These are phyloP conservation scores for Tuber umbilicatum DNA, from an alignment of 495 filamentous ascomycete genomes.

Conservation along the genomic window DNA sequence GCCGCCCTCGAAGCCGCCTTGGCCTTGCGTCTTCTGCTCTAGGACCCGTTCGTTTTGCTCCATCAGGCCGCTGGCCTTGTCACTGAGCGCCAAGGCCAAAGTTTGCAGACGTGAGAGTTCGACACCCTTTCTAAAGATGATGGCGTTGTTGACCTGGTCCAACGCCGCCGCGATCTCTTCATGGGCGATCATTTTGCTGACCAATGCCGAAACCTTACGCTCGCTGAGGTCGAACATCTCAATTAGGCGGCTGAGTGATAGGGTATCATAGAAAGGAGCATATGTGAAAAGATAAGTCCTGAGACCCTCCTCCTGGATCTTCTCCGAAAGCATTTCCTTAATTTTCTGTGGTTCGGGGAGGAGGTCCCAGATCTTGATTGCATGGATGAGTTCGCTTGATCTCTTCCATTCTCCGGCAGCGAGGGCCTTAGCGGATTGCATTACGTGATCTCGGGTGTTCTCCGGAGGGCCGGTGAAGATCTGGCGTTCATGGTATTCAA, in stretches of 20 bases:
- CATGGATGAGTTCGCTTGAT: slow-evolving; percentile 80
- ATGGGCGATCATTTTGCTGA: slow-evolving; percentile 99
- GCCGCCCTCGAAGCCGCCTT: slow-evolving; percentile 88
- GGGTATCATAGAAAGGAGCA: slow-evolving; percentile 96
- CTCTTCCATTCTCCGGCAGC: slow-evolving; percentile 98
- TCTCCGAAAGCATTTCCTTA: slow-evolving; percentile 91
- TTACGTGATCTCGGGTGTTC: slow-evolving; percentile 97
- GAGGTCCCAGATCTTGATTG: slow-evolving; percentile 99
- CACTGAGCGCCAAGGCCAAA: slow-evolving; percentile 82
- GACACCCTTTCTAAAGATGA: slow-evolving; percentile 99
- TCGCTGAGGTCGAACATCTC: slow-evolving; percentile 91
- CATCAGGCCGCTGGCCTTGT: slow-evolving; percentile 92
- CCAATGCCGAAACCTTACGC: slow-evolving; percentile 84
- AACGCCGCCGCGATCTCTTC: slow-evolving; percentile 93
- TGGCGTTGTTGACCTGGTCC: slow-evolving; percentile 93
- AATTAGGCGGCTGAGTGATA: slow-evolving; percentile 74
- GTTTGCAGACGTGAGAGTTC: slow-evolving; percentile 94
- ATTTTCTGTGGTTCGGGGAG: slow-evolving; percentile 83
- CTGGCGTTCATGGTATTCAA: slow-evolving; percentile 98
- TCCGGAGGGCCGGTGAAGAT: slow-evolving; percentile 98
- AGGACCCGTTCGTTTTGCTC: slow-evolving; percentile 95
- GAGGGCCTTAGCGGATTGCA: slow-evolving; percentile 95
- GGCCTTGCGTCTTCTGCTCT: slow-evolving; percentile 93
- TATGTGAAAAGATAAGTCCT: slow-evolving; percentile 99
- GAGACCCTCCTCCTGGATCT: slow-evolving; percentile 97